phyloP scores from a whole-genome alignment of 768 basidiomycete genomes.

The Tephrocybe sp. region DNA sequence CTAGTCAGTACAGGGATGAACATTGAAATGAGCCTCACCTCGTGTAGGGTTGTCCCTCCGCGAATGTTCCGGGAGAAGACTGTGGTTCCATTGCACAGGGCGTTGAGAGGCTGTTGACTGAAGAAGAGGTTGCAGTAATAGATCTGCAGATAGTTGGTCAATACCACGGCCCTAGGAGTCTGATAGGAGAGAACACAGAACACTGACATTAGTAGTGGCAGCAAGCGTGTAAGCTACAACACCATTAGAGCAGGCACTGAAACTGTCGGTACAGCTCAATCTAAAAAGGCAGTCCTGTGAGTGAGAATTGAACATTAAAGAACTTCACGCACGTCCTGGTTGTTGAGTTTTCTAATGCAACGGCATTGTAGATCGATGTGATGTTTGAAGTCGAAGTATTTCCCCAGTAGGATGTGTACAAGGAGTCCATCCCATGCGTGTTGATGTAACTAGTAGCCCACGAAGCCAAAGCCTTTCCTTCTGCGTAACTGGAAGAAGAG shows the following conservation, averaged over 20 bases:
- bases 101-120: conserved; percentile 35
- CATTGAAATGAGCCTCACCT: conserved; percentile 21
- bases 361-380: conserved; percentile 32
- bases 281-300: conserved; percentile 16
- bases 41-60: conserved; percentile 46
- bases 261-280: conserved; percentile 41
- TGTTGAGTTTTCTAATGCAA: conserved; percentile 37
- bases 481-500: conserved; percentile 26
- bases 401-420: conserved; percentile 40
- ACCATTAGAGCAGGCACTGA: conserved; percentile 32
- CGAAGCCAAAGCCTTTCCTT: conserved; percentile 37
- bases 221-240: conserved; percentile 45
- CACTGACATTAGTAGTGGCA: conserved; percentile 39
- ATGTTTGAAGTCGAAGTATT: conserved; percentile 33
- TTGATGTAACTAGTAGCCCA: conserved; percentile 31
- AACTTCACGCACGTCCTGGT: conserved; percentile 31
- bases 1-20: neutral
- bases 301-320: neutral
- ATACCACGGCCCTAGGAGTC: neutral
- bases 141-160: conserved; percentile 25
- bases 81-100: conserved; percentile 40
- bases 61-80: conserved; percentile 44
- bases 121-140: conserved; percentile 48
- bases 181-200: no score
- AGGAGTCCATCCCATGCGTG: conserved; percentile 33